phyloP scores from a whole-genome alignment of 2,329 filamentous ascomycete genomes.

The Nakataea oryzae region DNA sequence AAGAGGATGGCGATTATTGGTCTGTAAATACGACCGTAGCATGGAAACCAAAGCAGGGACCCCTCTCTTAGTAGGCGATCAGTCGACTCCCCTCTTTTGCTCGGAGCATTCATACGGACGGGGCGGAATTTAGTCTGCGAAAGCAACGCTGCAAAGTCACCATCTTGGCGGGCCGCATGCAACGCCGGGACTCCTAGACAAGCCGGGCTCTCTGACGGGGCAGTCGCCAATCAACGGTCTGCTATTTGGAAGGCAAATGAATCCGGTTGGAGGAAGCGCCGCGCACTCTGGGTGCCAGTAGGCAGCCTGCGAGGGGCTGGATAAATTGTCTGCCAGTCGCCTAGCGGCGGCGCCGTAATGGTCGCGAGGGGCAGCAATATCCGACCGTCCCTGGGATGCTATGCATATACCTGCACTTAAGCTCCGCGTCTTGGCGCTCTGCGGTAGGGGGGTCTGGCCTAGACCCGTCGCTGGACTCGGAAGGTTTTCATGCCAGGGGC shows the following conservation, averaged over 20 bases:
- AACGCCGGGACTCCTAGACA: too few species aligned
- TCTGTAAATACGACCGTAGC: too few species aligned
- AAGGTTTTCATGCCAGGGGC: not conserved
- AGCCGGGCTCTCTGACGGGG: too few species aligned
- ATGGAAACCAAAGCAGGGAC: not conserved
- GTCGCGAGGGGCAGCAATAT: not conserved
- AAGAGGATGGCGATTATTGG: too few species aligned
- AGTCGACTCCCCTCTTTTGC: not conserved
- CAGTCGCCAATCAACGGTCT: too few species aligned
- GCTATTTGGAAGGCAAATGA: not conserved
- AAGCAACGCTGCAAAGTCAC: too few species aligned
- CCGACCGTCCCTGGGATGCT: not conserved
- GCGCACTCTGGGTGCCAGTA: not conserved
- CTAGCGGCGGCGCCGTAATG: not conserved
- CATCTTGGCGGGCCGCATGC: too few species aligned
- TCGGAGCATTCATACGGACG: not conserved
- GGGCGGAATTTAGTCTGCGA: not conserved
- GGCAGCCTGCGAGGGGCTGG: not conserved
- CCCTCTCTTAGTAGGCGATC: not conserved
- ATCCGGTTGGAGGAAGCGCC: not conserved
- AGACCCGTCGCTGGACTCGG: not conserved
- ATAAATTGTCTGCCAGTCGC: not conserved
- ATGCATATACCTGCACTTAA: not conserved
- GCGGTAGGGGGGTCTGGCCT: not conserved
- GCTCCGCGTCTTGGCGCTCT: not conserved